These are phyloP conservation scores for Poterioochromonas sp. DNA, from an alignment of 352 stramenopile species.

Conservation along the genomic window DNA sequence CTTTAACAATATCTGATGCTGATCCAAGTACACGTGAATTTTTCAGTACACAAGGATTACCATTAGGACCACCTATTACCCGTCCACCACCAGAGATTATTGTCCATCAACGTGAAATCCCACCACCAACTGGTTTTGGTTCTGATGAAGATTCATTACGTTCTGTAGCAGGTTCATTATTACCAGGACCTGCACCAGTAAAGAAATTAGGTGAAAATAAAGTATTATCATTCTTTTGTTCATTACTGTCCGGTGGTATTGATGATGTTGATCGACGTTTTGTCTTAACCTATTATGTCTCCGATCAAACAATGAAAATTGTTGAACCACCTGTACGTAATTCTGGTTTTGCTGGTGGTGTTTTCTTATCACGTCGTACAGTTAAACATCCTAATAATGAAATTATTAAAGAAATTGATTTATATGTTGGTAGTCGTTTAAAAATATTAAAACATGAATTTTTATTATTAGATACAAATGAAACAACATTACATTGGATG, in stretches of 20 bases:
- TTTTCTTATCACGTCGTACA: conserved; percentile 48
- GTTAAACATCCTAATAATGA: neutral
- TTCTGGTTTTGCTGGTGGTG: conserved; percentile 52
- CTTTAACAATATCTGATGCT: conserved; percentile 66
- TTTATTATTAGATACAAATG: conserved; percentile 13
- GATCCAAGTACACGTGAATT: conserved; percentile 69
- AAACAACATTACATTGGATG: conserved; percentile 28
- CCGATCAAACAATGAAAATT: conserved; percentile 48
- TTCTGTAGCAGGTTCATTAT: conserved; percentile 47
- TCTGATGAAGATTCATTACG: conserved; percentile 55
- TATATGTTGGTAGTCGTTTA: conserved; percentile 13
- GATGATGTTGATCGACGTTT: conserved; percentile 46
- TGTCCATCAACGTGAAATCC: conserved; percentile 41
- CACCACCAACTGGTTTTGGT: conserved; percentile 54
- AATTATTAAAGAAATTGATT: conserved; percentile 13
- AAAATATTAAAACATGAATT: conserved; percentile 25
- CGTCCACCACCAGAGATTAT: neutral
- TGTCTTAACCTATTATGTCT: conserved; percentile 49
- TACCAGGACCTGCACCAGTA: conserved; percentile 34
- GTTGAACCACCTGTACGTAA: conserved; percentile 54
- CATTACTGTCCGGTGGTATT: conserved; percentile 40
- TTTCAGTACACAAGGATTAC: conserved; percentile 45
- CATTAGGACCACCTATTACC: conserved; percentile 26
- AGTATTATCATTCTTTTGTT: conserved; percentile 28
- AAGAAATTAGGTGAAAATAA: conserved; percentile 36